Conservation (phyloP, 768 basidiomycete genomes). For the Postia placenta region DNA sequence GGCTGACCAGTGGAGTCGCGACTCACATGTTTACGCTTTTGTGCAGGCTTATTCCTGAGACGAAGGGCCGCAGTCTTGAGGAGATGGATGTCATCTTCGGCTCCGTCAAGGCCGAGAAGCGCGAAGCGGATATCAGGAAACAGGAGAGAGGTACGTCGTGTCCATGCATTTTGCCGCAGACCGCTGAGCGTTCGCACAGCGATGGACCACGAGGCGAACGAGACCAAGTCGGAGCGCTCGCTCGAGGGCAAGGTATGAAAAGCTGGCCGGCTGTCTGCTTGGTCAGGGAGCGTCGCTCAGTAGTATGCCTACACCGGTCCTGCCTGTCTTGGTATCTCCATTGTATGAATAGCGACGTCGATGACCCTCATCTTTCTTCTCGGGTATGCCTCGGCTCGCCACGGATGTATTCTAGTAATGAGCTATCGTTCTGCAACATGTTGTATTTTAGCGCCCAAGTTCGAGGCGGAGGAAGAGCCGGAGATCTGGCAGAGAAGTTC, state of each 20-base stretch:
- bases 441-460: neutral
- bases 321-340: neutral
- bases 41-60: slow-evolving; percentile 33
- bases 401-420: slow-evolving; percentile 1
- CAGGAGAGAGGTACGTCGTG: slow-evolving; percentile 31
- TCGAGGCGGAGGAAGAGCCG: neutral
- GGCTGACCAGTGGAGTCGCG: slow-evolving; percentile 16
- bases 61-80: slow-evolving; percentile 37
- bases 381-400: no score
- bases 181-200: slow-evolving; percentile 15
- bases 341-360: slow-evolving; percentile 5
- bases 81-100: slow-evolving; percentile 59
- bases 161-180: neutral
- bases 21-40: slow-evolving; percentile 28
- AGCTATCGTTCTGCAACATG: neutral
- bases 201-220: slow-evolving; percentile 15
- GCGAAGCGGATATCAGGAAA: slow-evolving; percentile 45
- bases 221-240: slow-evolving; percentile 17
- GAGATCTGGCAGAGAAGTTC: neutral
- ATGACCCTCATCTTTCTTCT: neutral
- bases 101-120: slow-evolving; percentile 45
- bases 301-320: neutral
- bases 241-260: slow-evolving; percentile 13
- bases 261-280: neutral
- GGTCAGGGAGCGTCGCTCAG: neutral